phyloP scores from a whole-genome alignment of 192 early-diverging fungal genomes.

The Backusella macrospora region DNA sequence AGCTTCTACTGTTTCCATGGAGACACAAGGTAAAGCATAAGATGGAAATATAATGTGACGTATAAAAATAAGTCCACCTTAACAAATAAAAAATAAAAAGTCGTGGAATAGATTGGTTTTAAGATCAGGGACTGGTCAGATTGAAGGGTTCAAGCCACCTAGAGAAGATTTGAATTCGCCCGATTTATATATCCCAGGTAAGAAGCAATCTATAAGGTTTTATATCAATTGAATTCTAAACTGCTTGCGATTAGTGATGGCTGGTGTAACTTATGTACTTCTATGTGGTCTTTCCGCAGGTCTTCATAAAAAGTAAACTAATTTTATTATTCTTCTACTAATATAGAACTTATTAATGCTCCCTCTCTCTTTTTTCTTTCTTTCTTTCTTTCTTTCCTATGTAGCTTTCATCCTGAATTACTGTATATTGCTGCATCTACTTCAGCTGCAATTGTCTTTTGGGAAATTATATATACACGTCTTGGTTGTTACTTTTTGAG shows the following conservation, averaged over 20 bases:
- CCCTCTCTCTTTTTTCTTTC: neutral
- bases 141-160: slow-evolving; percentile 79
- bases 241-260: slow-evolving; percentile 62
- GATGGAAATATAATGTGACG: neutral
- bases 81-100: slow-evolving; percentile 34
- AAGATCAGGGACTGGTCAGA: slow-evolving; percentile 78
- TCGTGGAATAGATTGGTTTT: slow-evolving; percentile 78
- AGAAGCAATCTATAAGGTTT: neutral
- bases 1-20: slow-evolving; percentile 89
- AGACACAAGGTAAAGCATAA: slow-evolving; percentile 64
- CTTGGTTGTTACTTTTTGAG: slow-evolving; percentile 86
- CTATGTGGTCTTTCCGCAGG: slow-evolving; percentile 63
- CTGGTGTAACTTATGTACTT: slow-evolving; percentile 90
- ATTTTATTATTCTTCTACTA: neutral
- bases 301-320: slow-evolving; percentile 59
- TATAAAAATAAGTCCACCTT: neutral
- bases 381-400: neutral
- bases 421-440: slow-evolving; percentile 85
- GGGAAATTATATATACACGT: slow-evolving; percentile 85
- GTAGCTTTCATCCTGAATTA: slow-evolving; percentile 84
- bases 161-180: slow-evolving; percentile 94
- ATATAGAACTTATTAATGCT: neutral
- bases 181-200: slow-evolving; percentile 93
- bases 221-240: neutral
- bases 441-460: slow-evolving; percentile 75